These are phyloP conservation scores for Picochlorum costavermella DNA, from an alignment of 139 green algal genomes.

Conservation along the genomic window DNA sequence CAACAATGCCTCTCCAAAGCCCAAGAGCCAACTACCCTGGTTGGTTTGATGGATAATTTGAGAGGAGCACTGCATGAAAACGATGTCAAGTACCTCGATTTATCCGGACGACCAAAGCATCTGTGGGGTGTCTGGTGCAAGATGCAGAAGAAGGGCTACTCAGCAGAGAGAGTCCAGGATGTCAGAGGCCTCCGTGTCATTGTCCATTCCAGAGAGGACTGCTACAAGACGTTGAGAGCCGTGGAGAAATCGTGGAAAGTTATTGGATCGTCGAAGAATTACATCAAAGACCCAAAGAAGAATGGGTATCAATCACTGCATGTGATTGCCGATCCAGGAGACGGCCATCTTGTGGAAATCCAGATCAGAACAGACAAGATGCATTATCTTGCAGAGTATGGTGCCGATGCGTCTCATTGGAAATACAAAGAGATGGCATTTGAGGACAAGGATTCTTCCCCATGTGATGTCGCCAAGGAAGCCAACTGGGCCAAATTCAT, in stretches of 20 bases:
- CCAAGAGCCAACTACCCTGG: conserved; percentile 17
- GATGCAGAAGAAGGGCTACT: conserved; percentile 55
- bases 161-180: conserved; percentile 60
- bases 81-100: conserved; percentile 49
- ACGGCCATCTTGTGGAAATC: conserved; percentile 47
- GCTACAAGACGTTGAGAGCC: conserved; percentile 71
- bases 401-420: conserved; percentile 85
- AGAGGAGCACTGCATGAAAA: conserved; percentile 26
- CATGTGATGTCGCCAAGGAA: conserved; percentile 6
- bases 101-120: conserved; percentile 84
- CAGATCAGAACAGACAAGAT: conserved; percentile 92
- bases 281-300: conserved; percentile 75
- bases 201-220: conserved; percentile 68
- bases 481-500: conserved; percentile 27
- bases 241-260: conserved; percentile 48
- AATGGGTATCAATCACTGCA: conserved; percentile 88
- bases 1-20: conserved; percentile 6
- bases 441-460: not conserved
- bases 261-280: conserved; percentile 72
- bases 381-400: conserved; percentile 87
- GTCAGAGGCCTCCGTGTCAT: conserved; percentile 80
- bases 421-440: conserved; percentile 83
- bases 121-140: conserved; percentile 84
- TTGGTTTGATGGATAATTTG: conserved; percentile 21
- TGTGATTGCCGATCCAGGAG: conserved; percentile 36